Percentiles rank a stretch among this genome's conserved stretches.
Conservation (phyloP, 441 rosid genomes). For the Brassica hybrid region DNA sequence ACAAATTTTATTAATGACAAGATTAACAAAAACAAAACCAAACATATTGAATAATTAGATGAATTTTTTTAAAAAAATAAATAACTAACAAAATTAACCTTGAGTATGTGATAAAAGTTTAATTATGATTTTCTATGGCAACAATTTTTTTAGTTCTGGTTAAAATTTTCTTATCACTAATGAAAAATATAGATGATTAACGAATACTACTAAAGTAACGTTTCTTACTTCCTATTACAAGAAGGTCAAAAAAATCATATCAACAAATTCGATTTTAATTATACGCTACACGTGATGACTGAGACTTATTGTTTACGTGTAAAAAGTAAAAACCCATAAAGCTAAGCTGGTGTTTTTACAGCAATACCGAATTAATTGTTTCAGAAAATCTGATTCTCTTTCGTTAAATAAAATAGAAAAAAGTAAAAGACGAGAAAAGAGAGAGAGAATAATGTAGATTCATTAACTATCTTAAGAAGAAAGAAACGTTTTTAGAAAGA, state of each 20-base stretch:
- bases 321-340: background rate
- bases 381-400: constrained; percentile 19
- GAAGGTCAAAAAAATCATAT: constrained; percentile 9
- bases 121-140: background rate
- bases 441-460: background rate
- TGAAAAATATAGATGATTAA: background rate
- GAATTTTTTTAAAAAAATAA: background rate
- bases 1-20: background rate
- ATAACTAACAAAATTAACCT: background rate
- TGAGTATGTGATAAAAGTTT: background rate
- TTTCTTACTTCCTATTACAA: background rate
- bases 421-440: background rate
- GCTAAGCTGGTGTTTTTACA: background rate
- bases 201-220: no score
- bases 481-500: constrained; percentile 27
- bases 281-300: constrained; percentile 12
- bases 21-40: background rate
- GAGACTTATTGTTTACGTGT: constrained; percentile 22
- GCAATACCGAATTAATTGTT: constrained; percentile 28
- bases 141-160: background rate
- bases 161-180: background rate
- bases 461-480: constrained; percentile 30
- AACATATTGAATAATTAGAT: background rate
- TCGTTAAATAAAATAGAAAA: background rate
- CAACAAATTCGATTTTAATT: constrained; percentile 14